These are phyloP conservation scores for Ophiostoma perfectum DNA, from an alignment of 2,329 filamentous ascomycete species.

Conservation along the genomic window DNA sequence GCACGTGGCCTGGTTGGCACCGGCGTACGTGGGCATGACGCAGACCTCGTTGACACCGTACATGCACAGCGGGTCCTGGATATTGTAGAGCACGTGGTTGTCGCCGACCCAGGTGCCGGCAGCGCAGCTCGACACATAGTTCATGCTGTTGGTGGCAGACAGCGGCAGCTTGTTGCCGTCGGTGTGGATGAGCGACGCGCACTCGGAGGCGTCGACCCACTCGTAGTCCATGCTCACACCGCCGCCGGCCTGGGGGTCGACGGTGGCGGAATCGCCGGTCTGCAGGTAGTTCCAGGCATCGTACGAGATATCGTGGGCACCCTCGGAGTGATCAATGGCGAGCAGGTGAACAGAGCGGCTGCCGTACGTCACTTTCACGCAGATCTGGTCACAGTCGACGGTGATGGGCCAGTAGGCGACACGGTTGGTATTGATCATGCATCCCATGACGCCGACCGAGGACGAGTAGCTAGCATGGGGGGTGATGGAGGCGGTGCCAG, in stretches of 20 bases:
- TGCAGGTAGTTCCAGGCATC: slow-evolving; percentile 57
- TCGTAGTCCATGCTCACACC: slow-evolving; percentile 48
- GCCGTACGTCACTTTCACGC: slow-evolving; percentile 47
- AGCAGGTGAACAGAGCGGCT: slow-evolving; percentile 52
- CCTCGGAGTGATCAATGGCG: slow-evolving; percentile 50
- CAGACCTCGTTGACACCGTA: slow-evolving; percentile 49
- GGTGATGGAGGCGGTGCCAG: slow-evolving; percentile 38
- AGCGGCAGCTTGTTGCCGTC: slow-evolving; percentile 48
- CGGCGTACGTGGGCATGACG: slow-evolving; percentile 34
- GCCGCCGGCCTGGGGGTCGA: slow-evolving; percentile 45
- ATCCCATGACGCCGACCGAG: slow-evolving; percentile 54
- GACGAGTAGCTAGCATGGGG: slow-evolving; percentile 54
- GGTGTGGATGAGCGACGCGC: slow-evolving; percentile 46
- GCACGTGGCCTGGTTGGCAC: slow-evolving; percentile 48
- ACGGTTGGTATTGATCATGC: slow-evolving; percentile 56
- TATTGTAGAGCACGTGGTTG: slow-evolving; percentile 51
- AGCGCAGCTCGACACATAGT: slow-evolving; percentile 45
- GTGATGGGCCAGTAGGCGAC: slow-evolving; percentile 55
- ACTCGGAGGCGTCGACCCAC: slow-evolving; percentile 44
- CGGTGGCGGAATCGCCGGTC: slow-evolving; percentile 45
- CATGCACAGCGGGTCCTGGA: slow-evolving; percentile 46
- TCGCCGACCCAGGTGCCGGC: slow-evolving; percentile 46
- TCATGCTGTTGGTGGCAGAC: slow-evolving; percentile 53
- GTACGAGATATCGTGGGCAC: slow-evolving; percentile 54
- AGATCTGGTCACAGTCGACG: slow-evolving; percentile 52